Conservation (phyloP, 2,329 filamentous ascomycete species). For the Penicillium sp. region DNA sequence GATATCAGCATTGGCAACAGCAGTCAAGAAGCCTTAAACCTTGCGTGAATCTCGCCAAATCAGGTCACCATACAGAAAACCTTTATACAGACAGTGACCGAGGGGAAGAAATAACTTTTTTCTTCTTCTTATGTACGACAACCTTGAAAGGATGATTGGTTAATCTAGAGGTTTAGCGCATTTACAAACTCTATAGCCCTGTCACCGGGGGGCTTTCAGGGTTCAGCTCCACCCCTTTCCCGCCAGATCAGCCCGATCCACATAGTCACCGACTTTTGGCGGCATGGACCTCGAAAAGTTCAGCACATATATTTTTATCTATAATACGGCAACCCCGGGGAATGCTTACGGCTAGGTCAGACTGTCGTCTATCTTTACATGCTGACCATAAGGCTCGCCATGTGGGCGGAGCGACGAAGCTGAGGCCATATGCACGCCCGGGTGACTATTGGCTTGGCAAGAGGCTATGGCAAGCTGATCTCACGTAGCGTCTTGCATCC, state of each 20-base stretch:
- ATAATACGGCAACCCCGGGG: background rate
- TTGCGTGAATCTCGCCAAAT: background rate
- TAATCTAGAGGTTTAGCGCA: background rate
- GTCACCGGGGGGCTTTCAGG: background rate
- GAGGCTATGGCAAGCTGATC: background rate
- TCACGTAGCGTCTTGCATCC: background rate
- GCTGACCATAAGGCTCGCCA: background rate
- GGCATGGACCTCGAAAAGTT: background rate
- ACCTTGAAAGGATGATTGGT: background rate
- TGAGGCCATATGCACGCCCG: too few species aligned
- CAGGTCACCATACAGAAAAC: conserved; percentile 11
- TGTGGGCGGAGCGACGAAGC: background rate
- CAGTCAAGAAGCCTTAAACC: conserved; percentile 10
- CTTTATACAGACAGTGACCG: conserved; percentile 4
- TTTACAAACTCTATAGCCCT: background rate
- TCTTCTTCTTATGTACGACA: background rate
- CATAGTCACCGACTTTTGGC: background rate
- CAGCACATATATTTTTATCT: background rate
- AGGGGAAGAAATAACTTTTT: background rate
- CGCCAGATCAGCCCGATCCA: too few species aligned
- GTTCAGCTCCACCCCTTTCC: background rate
- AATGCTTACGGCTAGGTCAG: background rate
- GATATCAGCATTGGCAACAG: background rate
- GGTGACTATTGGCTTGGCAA: background rate
- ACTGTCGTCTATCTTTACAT: background rate